A percentile compares a stretch with the other conserved stretches of the same genome.
Conservation (phyloP, 169 alveolate genomes). For the Cryptosporidium canis region DNA sequence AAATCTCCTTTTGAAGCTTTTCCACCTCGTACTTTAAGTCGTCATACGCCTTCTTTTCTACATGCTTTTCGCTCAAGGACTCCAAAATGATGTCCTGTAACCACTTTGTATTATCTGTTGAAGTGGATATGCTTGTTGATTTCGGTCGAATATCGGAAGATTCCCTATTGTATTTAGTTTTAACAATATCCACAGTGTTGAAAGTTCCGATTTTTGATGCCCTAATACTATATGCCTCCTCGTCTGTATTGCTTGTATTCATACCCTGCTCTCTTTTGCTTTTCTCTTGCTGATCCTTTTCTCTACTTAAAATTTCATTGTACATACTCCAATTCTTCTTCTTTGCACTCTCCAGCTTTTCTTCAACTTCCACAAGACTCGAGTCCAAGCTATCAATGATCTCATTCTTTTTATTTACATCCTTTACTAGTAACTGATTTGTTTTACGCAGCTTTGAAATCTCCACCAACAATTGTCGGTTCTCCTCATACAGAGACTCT, state of each 20-base stretch:
- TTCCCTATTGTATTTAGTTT: neutral
- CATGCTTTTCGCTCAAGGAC: constrained; percentile 38
- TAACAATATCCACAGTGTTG: constrained; percentile 53
- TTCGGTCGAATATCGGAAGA: constrained; percentile 7
- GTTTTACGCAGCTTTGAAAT: constrained; percentile 47
- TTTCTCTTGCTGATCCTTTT: neutral
- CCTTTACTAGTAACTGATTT: constrained; percentile 55
- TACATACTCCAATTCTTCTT: constrained; percentile 61
- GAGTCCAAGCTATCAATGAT: constrained; percentile 60
- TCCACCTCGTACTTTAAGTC: constrained; percentile 45
- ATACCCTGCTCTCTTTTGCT: neutral
- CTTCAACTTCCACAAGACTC: constrained; percentile 53
- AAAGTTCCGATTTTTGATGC: constrained; percentile 38
- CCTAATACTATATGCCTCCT: neutral
- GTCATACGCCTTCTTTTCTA: constrained; percentile 39
- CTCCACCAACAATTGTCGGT: constrained; percentile 39
- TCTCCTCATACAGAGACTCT: constrained; percentile 52
- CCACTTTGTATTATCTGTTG: constrained; percentile 23
- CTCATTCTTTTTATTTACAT: constrained; percentile 50
- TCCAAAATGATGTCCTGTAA: constrained; percentile 23
- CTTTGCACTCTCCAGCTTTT: constrained; percentile 30
- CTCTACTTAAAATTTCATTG: constrained; percentile 46
- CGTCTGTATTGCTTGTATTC: neutral
- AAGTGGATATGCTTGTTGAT: constrained; percentile 16
- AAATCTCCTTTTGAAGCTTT: constrained; percentile 60